Base-by-base conservation (phyloP, 2,329 filamentous ascomycete genomes). In the Fusarium mangiferae region DNA sequence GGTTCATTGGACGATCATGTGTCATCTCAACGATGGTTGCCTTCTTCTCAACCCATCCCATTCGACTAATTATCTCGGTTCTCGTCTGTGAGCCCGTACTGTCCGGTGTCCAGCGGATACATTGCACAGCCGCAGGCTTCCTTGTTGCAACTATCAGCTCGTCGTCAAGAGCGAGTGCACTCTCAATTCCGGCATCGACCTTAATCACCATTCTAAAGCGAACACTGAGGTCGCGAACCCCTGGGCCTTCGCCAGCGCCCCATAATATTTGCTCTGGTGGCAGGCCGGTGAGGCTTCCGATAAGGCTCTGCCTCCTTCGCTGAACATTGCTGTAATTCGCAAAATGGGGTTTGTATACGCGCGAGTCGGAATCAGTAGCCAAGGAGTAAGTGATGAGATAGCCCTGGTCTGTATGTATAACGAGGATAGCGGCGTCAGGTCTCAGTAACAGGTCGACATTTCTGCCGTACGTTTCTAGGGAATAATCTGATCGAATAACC, bases 171-270 rank as follows among this genome's bases (percentile, higher is more conserved):
- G 96, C 96, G 62, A 98, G 85, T 17, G 94, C 94, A 78, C 92
- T 94, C 75, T 92, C 91, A 77, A 99, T 98, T 6, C 96, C 96
- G 6, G 96, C 96, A 82, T 99, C 96, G 24, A 99, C 94, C 81
- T 97, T 97, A 79, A 99, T 98, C 20, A 98, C 96, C 93, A 98
- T 98, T 65, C 96, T 90, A 83, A 99, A 99, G 17, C 94, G 93
- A 55, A 99, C 88, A 77, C 93, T 97, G 63, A 97, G 90, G 82
- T 99, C 96, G 60, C 91, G 90, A 57, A 98, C 91, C 7, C 94
- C 94, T 55, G 89, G 89, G 15, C 93, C 93, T 81, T 98, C 96
- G 39, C 95, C 95, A 4, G 93, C 90, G 0, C 94, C 94, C 82
- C 93, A 90, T 18, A 93, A 81, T 56, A 92, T 90, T 74, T 91